These are phyloP conservation scores for Psilocybe tampanensis DNA, from an alignment of 768 basidiomycete species.

Conservation along the genomic window DNA sequence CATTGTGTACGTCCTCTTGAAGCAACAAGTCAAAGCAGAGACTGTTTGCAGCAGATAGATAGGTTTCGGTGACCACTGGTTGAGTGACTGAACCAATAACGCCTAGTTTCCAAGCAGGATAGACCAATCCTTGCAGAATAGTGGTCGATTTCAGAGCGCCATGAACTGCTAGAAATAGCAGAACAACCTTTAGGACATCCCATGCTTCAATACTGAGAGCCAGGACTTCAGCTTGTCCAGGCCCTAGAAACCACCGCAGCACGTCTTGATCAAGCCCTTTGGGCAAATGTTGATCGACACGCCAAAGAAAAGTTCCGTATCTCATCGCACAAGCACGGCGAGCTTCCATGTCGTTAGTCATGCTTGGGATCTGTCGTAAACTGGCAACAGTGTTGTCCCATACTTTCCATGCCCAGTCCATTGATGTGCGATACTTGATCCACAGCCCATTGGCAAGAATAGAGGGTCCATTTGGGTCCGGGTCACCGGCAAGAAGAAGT, in stretches of 20 bases:
- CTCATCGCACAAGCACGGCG: slow-evolving; percentile 59
- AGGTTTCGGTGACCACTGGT: slow-evolving; percentile 44
- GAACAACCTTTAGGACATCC: slow-evolving; percentile 63
- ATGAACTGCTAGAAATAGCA: slow-evolving; percentile 64
- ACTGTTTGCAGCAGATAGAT: slow-evolving; percentile 63
- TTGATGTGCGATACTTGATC: slow-evolving; percentile 77
- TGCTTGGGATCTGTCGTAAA: slow-evolving; percentile 65
- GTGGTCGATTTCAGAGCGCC: slow-evolving; percentile 75
- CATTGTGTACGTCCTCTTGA: slow-evolving; percentile 44
- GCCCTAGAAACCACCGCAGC: slow-evolving; percentile 70
- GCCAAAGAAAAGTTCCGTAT: slow-evolving; percentile 71
- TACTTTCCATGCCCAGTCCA: slow-evolving; percentile 79
- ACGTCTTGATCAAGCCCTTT: slow-evolving; percentile 72
- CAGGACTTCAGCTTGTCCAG: slow-evolving; percentile 64
- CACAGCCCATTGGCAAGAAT: slow-evolving; percentile 76
- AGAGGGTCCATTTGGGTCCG: slow-evolving; percentile 61
- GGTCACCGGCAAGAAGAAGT: slow-evolving; percentile 61
- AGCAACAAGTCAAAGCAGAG: slow-evolving; percentile 66
- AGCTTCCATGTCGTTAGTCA: slow-evolving; percentile 48
- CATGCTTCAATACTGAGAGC: slow-evolving; percentile 64
- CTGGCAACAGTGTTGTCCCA: slow-evolving; percentile 84
- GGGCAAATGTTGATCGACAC: slow-evolving; percentile 79
- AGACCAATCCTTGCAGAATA: slow-evolving; percentile 73
- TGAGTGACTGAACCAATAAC: slow-evolving; percentile 42
- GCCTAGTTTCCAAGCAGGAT: slow-evolving; percentile 73